phyloP scores from a whole-genome alignment of 2,329 filamentous ascomycete species.

The Paecilomyces dactylethromorphus region DNA sequence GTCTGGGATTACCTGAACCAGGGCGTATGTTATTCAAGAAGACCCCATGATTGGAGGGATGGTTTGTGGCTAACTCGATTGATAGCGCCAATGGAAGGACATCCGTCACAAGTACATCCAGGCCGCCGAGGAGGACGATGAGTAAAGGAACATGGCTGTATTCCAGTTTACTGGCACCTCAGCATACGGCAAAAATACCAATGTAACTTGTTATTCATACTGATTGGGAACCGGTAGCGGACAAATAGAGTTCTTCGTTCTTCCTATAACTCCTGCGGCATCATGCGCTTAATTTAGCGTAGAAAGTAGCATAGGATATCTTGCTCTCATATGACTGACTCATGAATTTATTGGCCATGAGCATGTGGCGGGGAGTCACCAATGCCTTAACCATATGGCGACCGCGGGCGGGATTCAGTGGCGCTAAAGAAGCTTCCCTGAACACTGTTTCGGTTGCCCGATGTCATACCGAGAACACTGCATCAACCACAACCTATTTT shows the following conservation, averaged over 20 bases:
- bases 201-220: not conserved
- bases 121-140: constrained; percentile 57
- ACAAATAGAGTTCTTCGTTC: not conserved
- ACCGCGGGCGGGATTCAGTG: not conserved
- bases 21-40: constrained; percentile 63
- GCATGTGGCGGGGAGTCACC: not conserved
- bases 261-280: not conserved
- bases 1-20: constrained; percentile 88
- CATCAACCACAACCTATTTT: not conserved
- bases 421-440: not conserved
- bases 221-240: not conserved
- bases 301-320: not conserved
- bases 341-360: not conserved
- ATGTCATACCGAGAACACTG: not conserved
- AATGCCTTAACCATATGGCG: not conserved
- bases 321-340: not conserved
- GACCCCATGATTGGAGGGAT: not conserved
- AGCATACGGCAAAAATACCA: not conserved
- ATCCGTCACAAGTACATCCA: constrained; percentile 85
- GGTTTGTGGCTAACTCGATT: constrained; percentile 5
- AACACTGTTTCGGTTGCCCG: not conserved
- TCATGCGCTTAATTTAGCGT: not conserved
- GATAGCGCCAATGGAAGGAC: constrained; percentile 98
- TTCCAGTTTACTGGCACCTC: not conserved
- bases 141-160: constrained; percentile 17